A percentile compares a stretch with the other conserved stretches of the same genome.
phyloP scores from a whole-genome alignment of 2,329 filamentous ascomycete genomes.

The Clathrospora elynae region DNA sequence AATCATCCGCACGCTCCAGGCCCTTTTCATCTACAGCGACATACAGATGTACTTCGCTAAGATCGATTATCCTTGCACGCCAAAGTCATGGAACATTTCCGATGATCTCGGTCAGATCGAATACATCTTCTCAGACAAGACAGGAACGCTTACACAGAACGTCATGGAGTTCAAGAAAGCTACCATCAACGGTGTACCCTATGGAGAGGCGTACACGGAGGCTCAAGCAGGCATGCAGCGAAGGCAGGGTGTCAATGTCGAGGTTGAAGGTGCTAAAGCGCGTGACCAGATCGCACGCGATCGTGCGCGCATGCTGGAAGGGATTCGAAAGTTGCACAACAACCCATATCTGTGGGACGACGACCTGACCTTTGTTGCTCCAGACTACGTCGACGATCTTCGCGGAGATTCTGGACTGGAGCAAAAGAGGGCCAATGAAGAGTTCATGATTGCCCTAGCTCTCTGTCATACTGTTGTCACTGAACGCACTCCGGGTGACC shows the following conservation, averaged over 20 bases:
- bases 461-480: conserved; percentile 97
- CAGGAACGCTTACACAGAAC: conserved; percentile 86
- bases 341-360: conserved; percentile 93
- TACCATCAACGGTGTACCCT: conserved; percentile 92
- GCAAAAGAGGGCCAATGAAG: conserved; percentile 77
- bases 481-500: conserved; percentile 86
- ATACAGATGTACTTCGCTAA: conserved; percentile 95
- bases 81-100: conserved; percentile 98
- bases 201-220: conserved; percentile 97
- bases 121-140: conserved; percentile 98
- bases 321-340: conserved; percentile 76
- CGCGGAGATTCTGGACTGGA: conserved; percentile 74
- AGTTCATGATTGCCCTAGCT: conserved; percentile 93
- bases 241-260: conserved; percentile 83
- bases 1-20: conserved; percentile 90
- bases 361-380: conserved; percentile 87
- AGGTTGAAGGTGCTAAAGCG: conserved; percentile 74
- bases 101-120: conserved; percentile 98
- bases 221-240: conserved; percentile 96
- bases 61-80: conserved; percentile 91
- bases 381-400: conserved; percentile 85
- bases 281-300: conserved; percentile 78
- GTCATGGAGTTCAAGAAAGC: conserved; percentile 99
- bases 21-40: conserved; percentile 97
- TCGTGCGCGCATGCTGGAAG: conserved; percentile 71